Evolutionary conservation across 345 rosid species (phyloP).

Genomic region (Capsella bursapastoris): DNA sequence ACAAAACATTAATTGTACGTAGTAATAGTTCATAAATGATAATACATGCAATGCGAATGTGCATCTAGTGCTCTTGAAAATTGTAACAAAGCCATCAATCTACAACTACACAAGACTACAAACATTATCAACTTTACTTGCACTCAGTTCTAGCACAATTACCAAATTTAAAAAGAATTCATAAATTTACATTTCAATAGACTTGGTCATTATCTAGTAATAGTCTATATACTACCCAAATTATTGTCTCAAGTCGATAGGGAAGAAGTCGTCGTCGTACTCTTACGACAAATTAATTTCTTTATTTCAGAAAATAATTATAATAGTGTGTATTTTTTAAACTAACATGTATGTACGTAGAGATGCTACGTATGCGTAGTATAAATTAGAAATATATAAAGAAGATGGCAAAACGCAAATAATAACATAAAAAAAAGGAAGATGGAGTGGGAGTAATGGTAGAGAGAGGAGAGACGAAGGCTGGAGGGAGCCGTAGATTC

Average conservation of each 20-base stretch:
- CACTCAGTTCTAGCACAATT: neutral
- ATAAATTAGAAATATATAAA: no score
- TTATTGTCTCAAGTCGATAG: constrained; percentile 17
- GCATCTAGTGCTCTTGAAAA: neutral
- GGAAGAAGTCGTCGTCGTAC: constrained; percentile 30
- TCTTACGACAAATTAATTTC: constrained; percentile 35
- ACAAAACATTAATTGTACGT: no score
- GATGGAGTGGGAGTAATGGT: constrained; percentile 47
- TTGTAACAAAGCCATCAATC: neutral
- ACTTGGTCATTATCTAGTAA: constrained; percentile 9
- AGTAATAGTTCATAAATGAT: neutral
- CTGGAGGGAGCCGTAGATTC: constrained; percentile 50
- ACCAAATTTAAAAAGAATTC: neutral
- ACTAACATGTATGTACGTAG: constrained; percentile 31
- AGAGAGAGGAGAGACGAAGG: constrained; percentile 41
- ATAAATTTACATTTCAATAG: constrained; percentile 9
- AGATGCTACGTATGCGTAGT: constrained; percentile 37
- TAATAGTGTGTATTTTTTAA: constrained; percentile 1
- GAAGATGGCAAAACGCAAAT: neutral
- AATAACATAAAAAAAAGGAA: neutral
- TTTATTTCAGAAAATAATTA: neutral
- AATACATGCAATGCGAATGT: constrained; percentile 5
- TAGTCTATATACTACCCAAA: neutral
- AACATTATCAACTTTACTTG: constrained; percentile 12
- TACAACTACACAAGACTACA: neutral